Evolutionary conservation across 345 rosid species (phyloP), one percentile per base, ranked within the genome.

Genomic region (Anacardium occidentale): DNA sequence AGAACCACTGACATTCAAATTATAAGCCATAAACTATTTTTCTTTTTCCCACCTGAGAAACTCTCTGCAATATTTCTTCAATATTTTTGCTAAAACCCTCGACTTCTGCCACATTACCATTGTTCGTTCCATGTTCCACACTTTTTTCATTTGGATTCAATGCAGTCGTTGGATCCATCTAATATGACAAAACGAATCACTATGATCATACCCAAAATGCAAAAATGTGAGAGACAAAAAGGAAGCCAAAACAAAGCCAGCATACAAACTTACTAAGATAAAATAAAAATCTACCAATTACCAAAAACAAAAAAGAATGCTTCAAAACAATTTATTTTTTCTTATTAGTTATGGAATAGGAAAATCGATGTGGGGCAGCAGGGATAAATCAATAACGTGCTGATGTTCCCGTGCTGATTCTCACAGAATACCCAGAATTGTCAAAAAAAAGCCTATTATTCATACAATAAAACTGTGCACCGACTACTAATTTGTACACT

Each of bases 11-110:
- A 14, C 15, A 66, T 17, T 29, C 29, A 56, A 68, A 40, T 55
- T 55, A 21, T 10, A 67, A 52, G 71, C 4, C 4, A 10, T 2
- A 37, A 37, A 37, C 22, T 29, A 29, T 29, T 29, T 22, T 18
- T 22, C 42, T 7, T 45, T 21, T 37, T 15, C 54, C 73, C 48
- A 84, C 92, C 87, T 70, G 76, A 77, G 56, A 80, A 48, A 88
- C 89, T 74, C 76, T 83, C n/a, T 76, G 73, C 57, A 72, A 84
- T 29, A 88, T 83, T 10, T 74, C 79, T 71, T 88, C 86, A 17
- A 84, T 57, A 34, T 75, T 77, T 48, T 57, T 37, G 37, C 78
- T 70, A 58, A 80, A 83, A 61, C 64, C 80, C 62, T 81, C 84
- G 70, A 81, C 64, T 73, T 81, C 76, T 13, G 64, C 59, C 21